These are phyloP conservation scores for Cicer chorassanicum DNA, from an alignment of 306 rosid genomes.

Conservation along the genomic window DNA sequence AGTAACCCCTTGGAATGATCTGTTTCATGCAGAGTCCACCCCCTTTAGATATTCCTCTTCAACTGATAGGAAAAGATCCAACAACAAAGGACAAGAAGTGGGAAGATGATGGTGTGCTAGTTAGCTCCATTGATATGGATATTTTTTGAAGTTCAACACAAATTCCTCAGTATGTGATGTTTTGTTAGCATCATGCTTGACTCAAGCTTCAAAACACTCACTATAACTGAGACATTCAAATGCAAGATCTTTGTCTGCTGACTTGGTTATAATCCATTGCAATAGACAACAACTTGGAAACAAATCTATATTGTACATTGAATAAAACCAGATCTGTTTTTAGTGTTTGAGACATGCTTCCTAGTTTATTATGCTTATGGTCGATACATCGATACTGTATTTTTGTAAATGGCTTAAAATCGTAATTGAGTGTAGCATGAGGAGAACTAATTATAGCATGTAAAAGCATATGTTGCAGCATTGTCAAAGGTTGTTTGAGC, in stretches of 20 bases:
- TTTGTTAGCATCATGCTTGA: conserved; percentile 12
- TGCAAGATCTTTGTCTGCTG: conserved; percentile 5
- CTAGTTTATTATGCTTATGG: neutral
- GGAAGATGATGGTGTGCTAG: conserved; percentile 93
- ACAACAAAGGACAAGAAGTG: conserved; percentile 62
- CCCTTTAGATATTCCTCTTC: conserved; percentile 67
- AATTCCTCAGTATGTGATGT: neutral
- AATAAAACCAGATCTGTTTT: conserved; percentile 25
- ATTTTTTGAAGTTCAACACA: conserved; percentile 62
- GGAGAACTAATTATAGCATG: neutral
- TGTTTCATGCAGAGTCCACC: conserved; percentile 78
- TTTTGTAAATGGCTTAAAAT: conserved; percentile 25
- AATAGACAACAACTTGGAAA: conserved; percentile 24
- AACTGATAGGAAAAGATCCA: conserved; percentile 59
- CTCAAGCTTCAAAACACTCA: conserved; percentile 28
- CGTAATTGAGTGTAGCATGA: neutral
- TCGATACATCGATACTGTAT: neutral
- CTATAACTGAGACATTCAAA: conserved; percentile 25
- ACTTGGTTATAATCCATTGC: conserved; percentile 23
- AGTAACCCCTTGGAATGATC: conserved; percentile 23
- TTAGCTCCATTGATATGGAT: conserved; percentile 61
- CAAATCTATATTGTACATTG: conserved; percentile 37
- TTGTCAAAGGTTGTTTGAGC: neutral
- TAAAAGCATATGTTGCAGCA: neutral
- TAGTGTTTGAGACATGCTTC: neutral